Evolutionary conservation across 441 rosid genomes (phyloP).

Genomic region (Mallotus repandus): DNA sequence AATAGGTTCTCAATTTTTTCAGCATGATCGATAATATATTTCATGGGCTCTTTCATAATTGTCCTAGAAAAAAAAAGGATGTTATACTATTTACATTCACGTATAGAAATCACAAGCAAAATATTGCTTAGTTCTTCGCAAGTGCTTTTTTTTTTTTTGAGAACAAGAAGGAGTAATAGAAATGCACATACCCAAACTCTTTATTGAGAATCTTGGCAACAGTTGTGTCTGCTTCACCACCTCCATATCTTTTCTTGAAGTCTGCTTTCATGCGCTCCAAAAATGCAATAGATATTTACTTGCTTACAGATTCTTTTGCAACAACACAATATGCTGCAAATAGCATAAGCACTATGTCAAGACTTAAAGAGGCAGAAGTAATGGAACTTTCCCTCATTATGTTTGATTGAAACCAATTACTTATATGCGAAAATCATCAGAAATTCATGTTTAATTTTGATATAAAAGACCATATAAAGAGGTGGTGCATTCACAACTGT

Average conservation of each 20-base stretch:
- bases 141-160: neutral
- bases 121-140: neutral
- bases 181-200: constrained; percentile 71
- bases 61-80: constrained; percentile 57
- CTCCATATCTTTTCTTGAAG: constrained; percentile 84
- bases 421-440: too few relatives aligned
- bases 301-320: constrained; percentile 82
- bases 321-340: constrained; percentile 87
- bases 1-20: constrained; percentile 83
- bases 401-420: too few relatives aligned
- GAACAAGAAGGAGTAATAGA: neutral
- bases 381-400: too few relatives aligned
- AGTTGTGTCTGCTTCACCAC: constrained; percentile 93
- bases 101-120: constrained; percentile 10
- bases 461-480: too few relatives aligned
- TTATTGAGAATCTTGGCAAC: constrained; percentile 85
- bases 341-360: constrained; percentile 8
- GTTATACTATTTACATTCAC: constrained; percentile 6
- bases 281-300: constrained; percentile 82
- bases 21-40: constrained; percentile 74
- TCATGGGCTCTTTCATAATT: constrained; percentile 89
- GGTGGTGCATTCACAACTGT: too few relatives aligned
- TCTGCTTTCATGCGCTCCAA: constrained; percentile 86
- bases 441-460: too few relatives aligned
- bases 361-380: constrained; percentile 25